phyloP scores from a whole-genome alignment of 805 yeast species.

The Saturnispora sanitii region DNA sequence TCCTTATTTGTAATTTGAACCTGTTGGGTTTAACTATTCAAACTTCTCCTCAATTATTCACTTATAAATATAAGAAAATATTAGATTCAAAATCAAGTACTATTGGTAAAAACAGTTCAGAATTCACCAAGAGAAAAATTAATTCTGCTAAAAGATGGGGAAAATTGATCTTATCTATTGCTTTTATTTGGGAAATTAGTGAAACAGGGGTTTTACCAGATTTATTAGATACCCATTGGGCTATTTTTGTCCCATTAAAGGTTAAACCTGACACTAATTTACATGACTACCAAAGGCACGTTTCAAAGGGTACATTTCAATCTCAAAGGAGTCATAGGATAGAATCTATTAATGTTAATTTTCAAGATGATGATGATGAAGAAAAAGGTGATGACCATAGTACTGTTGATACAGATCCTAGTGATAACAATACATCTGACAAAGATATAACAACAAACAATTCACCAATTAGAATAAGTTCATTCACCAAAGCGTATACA shows the following conservation, averaged over 20 bases:
- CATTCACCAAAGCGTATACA: too few relatives aligned
- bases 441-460: neutral
- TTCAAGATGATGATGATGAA: neutral
- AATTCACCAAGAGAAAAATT: conserved; percentile 39
- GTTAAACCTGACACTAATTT: conserved; percentile 17
- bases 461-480: too few relatives aligned
- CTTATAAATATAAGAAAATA: conserved; percentile 28
- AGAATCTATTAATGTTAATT: neutral
- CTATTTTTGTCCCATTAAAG: conserved; percentile 36
- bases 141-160: conserved; percentile 48
- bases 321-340: conserved; percentile 7
- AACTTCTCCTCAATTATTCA: conserved; percentile 35
- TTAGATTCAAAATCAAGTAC: conserved; percentile 11
- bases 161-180: conserved; percentile 48
- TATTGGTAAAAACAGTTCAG: conserved; percentile 22
- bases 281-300: conserved; percentile 16
- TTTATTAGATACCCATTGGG: conserved; percentile 41
- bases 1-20: conserved; percentile 45
- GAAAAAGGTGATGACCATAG: neutral
- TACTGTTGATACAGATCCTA: too few relatives aligned
- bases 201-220: conserved; percentile 31
- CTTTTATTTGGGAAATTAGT: conserved; percentile 44
- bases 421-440: neutral
- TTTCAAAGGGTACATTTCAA: conserved; percentile 17
- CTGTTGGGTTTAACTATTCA: conserved; percentile 32